Evolutionary conservation across 768 basidiomycete species (phyloP).

Genomic region (Boletus rufocinnamomeus): DNA sequence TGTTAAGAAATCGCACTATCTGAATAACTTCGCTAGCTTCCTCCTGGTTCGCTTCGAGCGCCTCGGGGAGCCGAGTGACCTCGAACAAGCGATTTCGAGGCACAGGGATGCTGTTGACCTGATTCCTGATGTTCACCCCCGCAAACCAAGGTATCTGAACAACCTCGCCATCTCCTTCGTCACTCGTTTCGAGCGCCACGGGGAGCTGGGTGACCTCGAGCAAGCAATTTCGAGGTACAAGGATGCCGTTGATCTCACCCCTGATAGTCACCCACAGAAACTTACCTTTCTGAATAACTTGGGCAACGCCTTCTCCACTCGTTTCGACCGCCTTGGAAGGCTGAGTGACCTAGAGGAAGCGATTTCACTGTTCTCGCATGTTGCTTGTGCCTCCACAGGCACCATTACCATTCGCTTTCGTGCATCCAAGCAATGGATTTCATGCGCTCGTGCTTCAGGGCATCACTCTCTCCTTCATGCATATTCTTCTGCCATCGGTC

Average conservation of each 20-base stretch:
- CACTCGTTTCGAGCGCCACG: slow-evolving; percentile 5
- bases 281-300: background rate
- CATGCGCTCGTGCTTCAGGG: background rate
- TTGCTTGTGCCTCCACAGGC: background rate
- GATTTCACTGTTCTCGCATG: background rate
- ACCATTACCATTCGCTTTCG: background rate
- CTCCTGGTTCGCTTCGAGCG: background rate
- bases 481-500: background rate
- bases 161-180: background rate
- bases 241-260: background rate
- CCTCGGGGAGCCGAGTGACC: background rate
- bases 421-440: background rate
- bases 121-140: background rate
- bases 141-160: background rate
- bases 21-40: background rate
- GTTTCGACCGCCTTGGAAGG: background rate
- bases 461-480: background rate
- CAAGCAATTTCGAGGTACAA: background rate
- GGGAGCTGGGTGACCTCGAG: background rate
- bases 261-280: background rate
- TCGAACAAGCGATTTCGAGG: too few relatives aligned
- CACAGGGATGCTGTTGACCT: background rate
- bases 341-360: background rate
- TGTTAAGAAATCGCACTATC: background rate
- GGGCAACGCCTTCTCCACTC: background rate